Conservation (phyloP, 495 filamentous ascomycete genomes). For the Chaetomium fimeti region DNA sequence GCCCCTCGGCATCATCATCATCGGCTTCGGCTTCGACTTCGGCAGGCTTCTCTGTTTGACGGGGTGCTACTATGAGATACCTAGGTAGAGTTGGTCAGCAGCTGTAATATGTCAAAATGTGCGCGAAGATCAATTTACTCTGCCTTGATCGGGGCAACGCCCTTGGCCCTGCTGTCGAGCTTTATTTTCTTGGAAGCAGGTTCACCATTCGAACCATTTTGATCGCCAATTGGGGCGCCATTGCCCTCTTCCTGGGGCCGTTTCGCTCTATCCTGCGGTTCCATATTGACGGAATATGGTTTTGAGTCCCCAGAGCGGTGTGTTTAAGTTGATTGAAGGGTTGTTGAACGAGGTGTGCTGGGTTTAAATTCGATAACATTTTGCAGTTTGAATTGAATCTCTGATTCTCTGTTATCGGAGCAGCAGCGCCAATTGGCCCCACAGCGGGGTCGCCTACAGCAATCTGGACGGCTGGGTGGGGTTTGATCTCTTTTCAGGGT, state of each 20-base stretch:
- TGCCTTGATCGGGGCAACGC: slow-evolving; percentile 77
- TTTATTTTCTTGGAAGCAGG: slow-evolving; percentile 60
- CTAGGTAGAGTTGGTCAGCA: slow-evolving; percentile 41
- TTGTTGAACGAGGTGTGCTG: no score
- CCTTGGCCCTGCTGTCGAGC: slow-evolving; percentile 56
- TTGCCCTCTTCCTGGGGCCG: slow-evolving; percentile 25
- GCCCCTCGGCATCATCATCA: slow-evolving; percentile 59
- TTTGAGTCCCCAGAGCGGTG: neutral
- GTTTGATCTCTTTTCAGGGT: no score
- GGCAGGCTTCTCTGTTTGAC: slow-evolving; percentile 23
- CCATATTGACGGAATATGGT: slow-evolving; percentile 21
- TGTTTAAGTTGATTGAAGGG: neutral
- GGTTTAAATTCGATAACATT: neutral
- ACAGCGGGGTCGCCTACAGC: slow-evolving; percentile 21
- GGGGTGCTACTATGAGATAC: slow-evolving; percentile 52
- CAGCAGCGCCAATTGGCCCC: slow-evolving; percentile 2
- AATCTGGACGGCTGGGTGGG: neutral
- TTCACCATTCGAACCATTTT: slow-evolving; percentile 32
- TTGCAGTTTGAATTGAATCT: neutral
- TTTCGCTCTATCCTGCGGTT: slow-evolving; percentile 24
- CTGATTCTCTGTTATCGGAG: neutral
- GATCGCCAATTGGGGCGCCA: neutral
- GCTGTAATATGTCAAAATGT: neutral
- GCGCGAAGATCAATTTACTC: slow-evolving; percentile 59
- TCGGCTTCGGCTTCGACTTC: slow-evolving; percentile 29